Conservation (phyloP, 2,329 filamentous ascomycete species). For the Pyrenophora graminea region DNA sequence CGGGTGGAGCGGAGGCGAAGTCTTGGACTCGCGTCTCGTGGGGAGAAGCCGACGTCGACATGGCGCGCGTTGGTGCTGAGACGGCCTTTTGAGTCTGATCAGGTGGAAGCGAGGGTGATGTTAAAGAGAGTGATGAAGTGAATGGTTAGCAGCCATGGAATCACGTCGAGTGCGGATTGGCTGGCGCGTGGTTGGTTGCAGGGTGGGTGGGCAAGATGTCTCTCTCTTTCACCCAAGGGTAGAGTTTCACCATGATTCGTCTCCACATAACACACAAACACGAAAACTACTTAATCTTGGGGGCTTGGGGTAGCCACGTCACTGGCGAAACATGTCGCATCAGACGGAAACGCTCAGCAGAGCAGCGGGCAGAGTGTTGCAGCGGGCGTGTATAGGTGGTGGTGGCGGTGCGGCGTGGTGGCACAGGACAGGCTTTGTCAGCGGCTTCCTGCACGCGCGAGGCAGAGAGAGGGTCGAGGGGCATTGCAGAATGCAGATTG, state of each 20-base stretch:
- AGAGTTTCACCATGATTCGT: too few species aligned
- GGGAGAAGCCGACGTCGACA: slow-evolving; percentile 34
- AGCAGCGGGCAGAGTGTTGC: too few species aligned
- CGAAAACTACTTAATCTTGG: too few species aligned
- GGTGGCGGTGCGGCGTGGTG: background rate
- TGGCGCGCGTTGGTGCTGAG: slow-evolving; percentile 7
- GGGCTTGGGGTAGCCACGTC: too few species aligned
- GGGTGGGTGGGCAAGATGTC: too few species aligned
- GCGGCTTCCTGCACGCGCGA: slow-evolving; percentile 6
- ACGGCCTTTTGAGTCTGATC: too few species aligned
- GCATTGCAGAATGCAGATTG: too few species aligned
- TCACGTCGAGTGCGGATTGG: background rate
- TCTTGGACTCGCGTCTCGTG: slow-evolving; percentile 37
- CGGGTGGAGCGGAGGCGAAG: slow-evolving; percentile 33
- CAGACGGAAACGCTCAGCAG: too few species aligned
- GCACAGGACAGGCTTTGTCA: slow-evolving; percentile 11
- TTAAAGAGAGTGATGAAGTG: slow-evolving; percentile 2
- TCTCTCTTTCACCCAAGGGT: background rate
- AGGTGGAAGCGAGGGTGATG: too few species aligned
- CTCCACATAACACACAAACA: too few species aligned
- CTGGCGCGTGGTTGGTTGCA: background rate
- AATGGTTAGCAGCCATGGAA: background rate
- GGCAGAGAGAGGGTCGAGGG: too few species aligned
- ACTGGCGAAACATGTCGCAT: background rate
- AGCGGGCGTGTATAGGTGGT: background rate